Evolutionary conservation across 805 yeast species (phyloP).

Genomic region (Candida awuae): DNA sequence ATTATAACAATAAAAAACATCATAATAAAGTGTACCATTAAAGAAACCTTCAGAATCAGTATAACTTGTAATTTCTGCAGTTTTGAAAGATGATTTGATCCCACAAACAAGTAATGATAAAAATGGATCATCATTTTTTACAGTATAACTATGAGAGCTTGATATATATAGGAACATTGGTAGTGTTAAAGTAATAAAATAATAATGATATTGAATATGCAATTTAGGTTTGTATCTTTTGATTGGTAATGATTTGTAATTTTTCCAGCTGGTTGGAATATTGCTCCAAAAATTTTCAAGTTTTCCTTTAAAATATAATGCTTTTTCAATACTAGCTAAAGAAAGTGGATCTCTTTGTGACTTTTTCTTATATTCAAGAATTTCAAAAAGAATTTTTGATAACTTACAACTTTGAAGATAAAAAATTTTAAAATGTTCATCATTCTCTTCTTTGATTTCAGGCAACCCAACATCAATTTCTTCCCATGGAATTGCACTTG

Average conservation of each 20-base stretch:
- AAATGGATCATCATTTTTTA: slow-evolving; percentile 36
- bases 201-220: slow-evolving; percentile 35
- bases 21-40: slow-evolving; percentile 39
- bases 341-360: slow-evolving; percentile 33
- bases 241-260: slow-evolving; percentile 26
- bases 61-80: slow-evolving; percentile 32
- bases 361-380: slow-evolving; percentile 33
- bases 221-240: slow-evolving; percentile 36
- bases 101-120: slow-evolving; percentile 33
- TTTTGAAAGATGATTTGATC: slow-evolving; percentile 32
- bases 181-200: slow-evolving; percentile 34
- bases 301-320: slow-evolving; percentile 30
- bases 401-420: slow-evolving; percentile 30
- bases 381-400: slow-evolving; percentile 32
- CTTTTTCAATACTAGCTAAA: slow-evolving; percentile 33
- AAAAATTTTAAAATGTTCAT: slow-evolving; percentile 27
- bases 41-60: slow-evolving; percentile 32
- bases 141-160: slow-evolving; percentile 28
- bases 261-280: slow-evolving; percentile 28
- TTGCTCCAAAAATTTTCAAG: slow-evolving; percentile 30
- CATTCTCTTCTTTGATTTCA: slow-evolving; percentile 21
- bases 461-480: slow-evolving; percentile 39
- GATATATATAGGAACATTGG: slow-evolving; percentile 37
- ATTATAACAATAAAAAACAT: slow-evolving; percentile 37
- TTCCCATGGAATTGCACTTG: slow-evolving; percentile 36